Conservation (phyloP, 1,284 basidiomycete genomes). For the Malassezia brasiliensis region DNA sequence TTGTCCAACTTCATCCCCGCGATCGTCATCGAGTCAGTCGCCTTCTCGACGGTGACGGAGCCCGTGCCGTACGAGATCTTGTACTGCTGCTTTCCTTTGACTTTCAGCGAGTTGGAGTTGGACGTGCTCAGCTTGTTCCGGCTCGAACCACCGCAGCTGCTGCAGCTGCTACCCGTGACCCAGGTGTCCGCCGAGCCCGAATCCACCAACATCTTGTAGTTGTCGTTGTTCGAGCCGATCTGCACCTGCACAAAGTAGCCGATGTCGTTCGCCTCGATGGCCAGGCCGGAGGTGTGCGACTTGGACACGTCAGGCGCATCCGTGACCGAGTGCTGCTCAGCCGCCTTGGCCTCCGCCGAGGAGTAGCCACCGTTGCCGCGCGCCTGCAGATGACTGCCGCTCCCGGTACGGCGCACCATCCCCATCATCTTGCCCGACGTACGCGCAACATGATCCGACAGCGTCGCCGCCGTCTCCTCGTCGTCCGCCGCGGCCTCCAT, state of each 20-base stretch:
- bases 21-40: constrained; percentile 61
- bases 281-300: constrained; percentile 60
- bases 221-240: constrained; percentile 64
- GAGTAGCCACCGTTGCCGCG: constrained; percentile 8
- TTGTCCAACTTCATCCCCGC: constrained; percentile 58
- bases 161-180: constrained; percentile 47
- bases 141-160: constrained; percentile 20
- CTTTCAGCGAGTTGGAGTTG: constrained; percentile 61
- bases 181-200: constrained; percentile 77
- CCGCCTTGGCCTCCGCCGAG: constrained; percentile 6
- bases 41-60: constrained; percentile 59
- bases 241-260: constrained; percentile 64
- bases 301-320: constrained; percentile 49
- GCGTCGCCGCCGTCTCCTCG: neutral
- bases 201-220: constrained; percentile 64
- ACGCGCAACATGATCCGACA: neutral
- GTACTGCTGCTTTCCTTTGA: constrained; percentile 53
- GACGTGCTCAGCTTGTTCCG: constrained; percentile 62
- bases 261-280: constrained; percentile 59
- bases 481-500: neutral
- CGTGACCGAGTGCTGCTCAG: constrained; percentile 20
- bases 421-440: constrained; percentile 1
- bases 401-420: constrained; percentile 1
- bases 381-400: neutral
- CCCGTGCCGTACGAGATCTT: constrained; percentile 66